Evolutionary conservation across 306 rosid species (phyloP).

Genomic region (Sophora flavescens): DNA sequence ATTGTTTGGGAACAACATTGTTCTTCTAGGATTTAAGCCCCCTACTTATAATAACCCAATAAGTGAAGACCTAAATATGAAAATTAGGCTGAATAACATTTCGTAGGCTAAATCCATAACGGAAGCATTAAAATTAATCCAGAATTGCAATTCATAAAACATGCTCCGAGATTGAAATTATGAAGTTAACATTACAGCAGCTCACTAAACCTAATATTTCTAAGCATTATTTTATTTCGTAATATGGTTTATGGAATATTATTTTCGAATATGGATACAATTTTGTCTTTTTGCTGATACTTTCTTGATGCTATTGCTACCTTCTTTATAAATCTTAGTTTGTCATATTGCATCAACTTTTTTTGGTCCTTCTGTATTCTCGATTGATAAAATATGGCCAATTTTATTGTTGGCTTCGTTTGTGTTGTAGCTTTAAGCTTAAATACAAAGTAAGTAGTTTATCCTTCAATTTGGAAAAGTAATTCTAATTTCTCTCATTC

Average conservation of each 20-base stretch:
- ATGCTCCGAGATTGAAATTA: neutral
- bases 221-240: neutral
- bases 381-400: slow-evolving; percentile 25
- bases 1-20: neutral
- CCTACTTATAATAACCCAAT: neutral
- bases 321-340: neutral
- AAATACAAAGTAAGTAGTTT: slow-evolving; percentile 11
- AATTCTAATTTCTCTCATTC: neutral
- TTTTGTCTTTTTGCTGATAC: slow-evolving; percentile 6
- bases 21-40: neutral
- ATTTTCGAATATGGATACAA: neutral
- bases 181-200: neutral
- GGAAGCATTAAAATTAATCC: slow-evolving; percentile 16
- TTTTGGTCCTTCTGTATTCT: slow-evolving; percentile 4
- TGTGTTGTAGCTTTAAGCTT: slow-evolving; percentile 16
- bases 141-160: slow-evolving; percentile 1
- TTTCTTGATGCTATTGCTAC: slow-evolving; percentile 31
- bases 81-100: neutral
- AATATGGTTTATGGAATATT: neutral
- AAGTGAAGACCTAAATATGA: slow-evolving; percentile 19
- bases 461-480: slow-evolving; percentile 32
- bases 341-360: slow-evolving; percentile 28
- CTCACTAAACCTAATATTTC: neutral
- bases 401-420: slow-evolving; percentile 19
- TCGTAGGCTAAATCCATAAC: neutral